Percentiles rank a stretch among this genome's conserved stretches.
These are phyloP conservation scores for Coemansia sp. DNA, from an alignment of 192 early-diverging fungal species.

Conservation along the genomic window DNA sequence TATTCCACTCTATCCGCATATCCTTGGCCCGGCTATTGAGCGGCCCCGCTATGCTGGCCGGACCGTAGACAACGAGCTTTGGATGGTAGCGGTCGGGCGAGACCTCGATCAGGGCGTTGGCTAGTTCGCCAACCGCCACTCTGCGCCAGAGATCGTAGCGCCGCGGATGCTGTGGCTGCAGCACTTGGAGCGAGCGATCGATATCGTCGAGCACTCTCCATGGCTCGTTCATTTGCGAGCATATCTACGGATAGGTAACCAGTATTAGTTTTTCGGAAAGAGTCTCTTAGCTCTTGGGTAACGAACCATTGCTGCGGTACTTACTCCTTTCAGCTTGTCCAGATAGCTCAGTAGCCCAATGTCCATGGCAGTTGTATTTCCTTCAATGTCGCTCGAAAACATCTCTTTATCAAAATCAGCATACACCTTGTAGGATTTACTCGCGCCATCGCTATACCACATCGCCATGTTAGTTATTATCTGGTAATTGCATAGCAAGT, in stretches of 20 bases:
- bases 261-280: not conserved
- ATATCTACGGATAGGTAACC: slow-evolving; percentile 11
- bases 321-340: slow-evolving; percentile 20
- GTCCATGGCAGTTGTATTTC: slow-evolving; percentile 15
- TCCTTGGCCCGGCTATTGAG: slow-evolving; percentile 23
- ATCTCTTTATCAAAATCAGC: slow-evolving; percentile 25
- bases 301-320: not conserved
- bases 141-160: slow-evolving; percentile 39
- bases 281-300: not conserved
- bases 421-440: slow-evolving; percentile 19
- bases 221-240: slow-evolving; percentile 12
- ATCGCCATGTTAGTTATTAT: not conserved
- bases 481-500: not conserved
- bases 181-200: slow-evolving; percentile 32
- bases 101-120: slow-evolving; percentile 26
- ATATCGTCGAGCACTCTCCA: slow-evolving; percentile 39
- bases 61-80: slow-evolving; percentile 34
- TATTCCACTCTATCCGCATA: slow-evolving; percentile 11
- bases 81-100: slow-evolving; percentile 24
- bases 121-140: slow-evolving; percentile 25
- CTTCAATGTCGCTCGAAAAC: slow-evolving; percentile 32
- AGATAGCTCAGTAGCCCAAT: slow-evolving; percentile 16
- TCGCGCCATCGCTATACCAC: slow-evolving; percentile 25
- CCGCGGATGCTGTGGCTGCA: slow-evolving; percentile 33
- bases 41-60: slow-evolving; percentile 15